Evolutionary conservation across 1,284 basidiomycete genomes (phyloP), one percentile per base, ranked within the genome.

Genomic region (Dichomitus squalens): DNA sequence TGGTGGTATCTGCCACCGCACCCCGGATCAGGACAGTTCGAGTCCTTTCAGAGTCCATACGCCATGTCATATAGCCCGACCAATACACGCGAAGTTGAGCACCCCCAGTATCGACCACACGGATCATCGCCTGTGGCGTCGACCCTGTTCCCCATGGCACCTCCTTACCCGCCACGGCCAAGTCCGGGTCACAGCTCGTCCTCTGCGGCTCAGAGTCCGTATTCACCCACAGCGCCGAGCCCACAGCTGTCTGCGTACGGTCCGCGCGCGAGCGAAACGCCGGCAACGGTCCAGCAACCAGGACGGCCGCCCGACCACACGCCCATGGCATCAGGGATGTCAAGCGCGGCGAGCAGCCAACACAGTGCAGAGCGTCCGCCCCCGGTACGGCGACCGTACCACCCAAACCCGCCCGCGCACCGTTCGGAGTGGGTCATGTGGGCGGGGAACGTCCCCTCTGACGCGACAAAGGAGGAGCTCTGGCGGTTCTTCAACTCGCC

Each of bases 351-450:
- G 20, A 64, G 51, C 44, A 49, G 53, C 44, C 54, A 50, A 27
- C 50, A 59, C 9, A 58, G 50, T 11, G 55, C 54, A 5, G 59
- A 63, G 23, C 61, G 55, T 18, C 53, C 56, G 2, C 54, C 43
- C 2, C 49, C 50, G 7, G 29, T 52, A 25, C 72, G 73, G 16
- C 66, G 70, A 25, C 52, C 69, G 18, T 79, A 86, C 65, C 88
- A 88, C 58, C 86, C 88, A 1, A 86, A 84, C 58, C 82, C 86
- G 2, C 86, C 87, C 12, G 75, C 84, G 7, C 81, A 90, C 49
- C 83, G 93, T 11, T 94, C 92, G 20, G 93, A 95, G 61, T 96
- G 89, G 90, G 95, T 96, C 2, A 93, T 97, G 91, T 98, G 96
- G 96, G 86, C 86, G 16, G 94, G 94, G 9, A 96, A 96, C 66